Percentiles rank a stretch among this genome's conserved stretches.
phyloP scores from a whole-genome alignment of 305 asterid species.

The Plantago lanceolata region DNA sequence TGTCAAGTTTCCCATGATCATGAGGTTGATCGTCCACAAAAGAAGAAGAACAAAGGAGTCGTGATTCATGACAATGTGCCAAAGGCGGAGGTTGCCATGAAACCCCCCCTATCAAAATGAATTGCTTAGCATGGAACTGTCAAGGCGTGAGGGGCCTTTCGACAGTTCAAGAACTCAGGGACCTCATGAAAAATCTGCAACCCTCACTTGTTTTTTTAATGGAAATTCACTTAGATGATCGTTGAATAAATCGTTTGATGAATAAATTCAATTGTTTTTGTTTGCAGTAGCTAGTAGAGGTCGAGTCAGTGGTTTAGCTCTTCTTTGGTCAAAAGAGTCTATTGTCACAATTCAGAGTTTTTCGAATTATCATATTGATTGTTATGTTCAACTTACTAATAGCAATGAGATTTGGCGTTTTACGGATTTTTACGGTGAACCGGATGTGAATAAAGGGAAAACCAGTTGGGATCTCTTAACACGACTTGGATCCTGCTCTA shows the following conservation, averaged over 20 bases:
- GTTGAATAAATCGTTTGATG: too few species aligned
- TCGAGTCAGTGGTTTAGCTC: neutral
- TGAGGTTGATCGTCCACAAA: too few species aligned
- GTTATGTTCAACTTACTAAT: neutral
- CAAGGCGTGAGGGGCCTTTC: neutral
- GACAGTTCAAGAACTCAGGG: neutral
- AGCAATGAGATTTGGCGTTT: neutral
- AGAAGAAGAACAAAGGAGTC: too few species aligned
- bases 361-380: neutral
- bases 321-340: neutral
- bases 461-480: neutral
- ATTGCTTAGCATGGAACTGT: neutral
- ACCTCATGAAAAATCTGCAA: neutral
- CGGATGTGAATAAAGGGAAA: neutral
- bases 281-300: neutral
- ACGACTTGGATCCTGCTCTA: neutral
- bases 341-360: neutral
- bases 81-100: neutral
- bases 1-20: too few species aligned
- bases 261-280: neutral
- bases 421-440: neutral
- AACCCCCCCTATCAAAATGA: constrained; percentile 1
- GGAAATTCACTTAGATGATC: neutral
- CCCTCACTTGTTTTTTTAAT: neutral
- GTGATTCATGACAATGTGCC: too few species aligned